phyloP scores from a whole-genome alignment of 2,329 filamentous ascomycete species.

The Domatiomyces globalis region DNA sequence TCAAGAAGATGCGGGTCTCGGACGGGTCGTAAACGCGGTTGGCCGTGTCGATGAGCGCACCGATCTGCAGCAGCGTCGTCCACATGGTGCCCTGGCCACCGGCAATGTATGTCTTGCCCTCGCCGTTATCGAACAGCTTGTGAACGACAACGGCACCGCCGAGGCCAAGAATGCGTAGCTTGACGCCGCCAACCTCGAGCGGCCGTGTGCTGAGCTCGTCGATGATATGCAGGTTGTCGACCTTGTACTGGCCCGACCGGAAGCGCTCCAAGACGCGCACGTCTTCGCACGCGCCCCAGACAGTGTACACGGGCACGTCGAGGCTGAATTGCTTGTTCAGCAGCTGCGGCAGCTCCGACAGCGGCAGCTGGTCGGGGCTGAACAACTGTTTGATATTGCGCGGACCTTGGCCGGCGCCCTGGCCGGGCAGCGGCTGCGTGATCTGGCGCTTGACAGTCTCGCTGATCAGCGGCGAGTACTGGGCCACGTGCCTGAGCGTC shows the following conservation, averaged over 20 bases:
- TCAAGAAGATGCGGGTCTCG: constrained; percentile 91
- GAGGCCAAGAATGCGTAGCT: constrained; percentile 81
- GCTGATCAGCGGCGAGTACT: constrained; percentile 88
- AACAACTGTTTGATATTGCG: constrained; percentile 67
- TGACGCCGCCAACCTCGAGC: constrained; percentile 86
- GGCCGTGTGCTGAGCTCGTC: constrained; percentile 94
- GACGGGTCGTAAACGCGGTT: constrained; percentile 97
- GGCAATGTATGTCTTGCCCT: constrained; percentile 93
- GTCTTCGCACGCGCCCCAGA: constrained; percentile 98
- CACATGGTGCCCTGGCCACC: constrained; percentile 99
- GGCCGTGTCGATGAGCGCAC: constrained; percentile 91
- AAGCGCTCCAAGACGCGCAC: constrained; percentile 96
- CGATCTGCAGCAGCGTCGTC: constrained; percentile 96
- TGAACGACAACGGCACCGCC: constrained; percentile 98
- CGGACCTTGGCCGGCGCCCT: constrained; percentile 33
- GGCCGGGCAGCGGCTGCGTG: constrained; percentile 52
- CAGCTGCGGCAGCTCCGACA: constrained; percentile 84
- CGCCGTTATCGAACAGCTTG: constrained; percentile 97
- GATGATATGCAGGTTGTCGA: constrained; percentile 93
- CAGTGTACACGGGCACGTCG: constrained; percentile 93
- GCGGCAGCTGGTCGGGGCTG: constrained; percentile 62
- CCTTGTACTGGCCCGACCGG: constrained; percentile 92
- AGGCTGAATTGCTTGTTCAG: constrained; percentile 79
- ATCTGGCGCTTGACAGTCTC: constrained; percentile 57
- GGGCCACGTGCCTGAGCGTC: constrained; percentile 93